Evolutionary conservation across 2,329 filamentous ascomycete genomes (phyloP).

Genomic region (Paecilomyces sp.): DNA sequence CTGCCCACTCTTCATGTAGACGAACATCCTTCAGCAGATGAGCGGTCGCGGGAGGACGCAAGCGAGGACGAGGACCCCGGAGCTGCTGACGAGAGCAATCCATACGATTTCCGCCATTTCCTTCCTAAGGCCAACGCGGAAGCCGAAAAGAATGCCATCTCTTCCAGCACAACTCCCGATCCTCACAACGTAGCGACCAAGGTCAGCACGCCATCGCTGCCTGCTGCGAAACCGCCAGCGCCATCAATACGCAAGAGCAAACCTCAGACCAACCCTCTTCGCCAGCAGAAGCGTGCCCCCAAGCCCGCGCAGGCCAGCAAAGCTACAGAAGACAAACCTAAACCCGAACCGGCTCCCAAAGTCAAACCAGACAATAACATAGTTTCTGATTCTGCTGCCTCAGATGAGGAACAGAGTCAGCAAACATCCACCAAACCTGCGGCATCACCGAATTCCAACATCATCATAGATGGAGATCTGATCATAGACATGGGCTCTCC

Average conservation of each 20-base stretch:
- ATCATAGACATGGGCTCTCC: conserved; percentile 44
- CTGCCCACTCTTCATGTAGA: conserved; percentile 41
- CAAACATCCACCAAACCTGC: conserved; percentile 21
- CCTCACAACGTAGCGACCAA: conserved; percentile 23
- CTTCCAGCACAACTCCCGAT: conserved; percentile 30
- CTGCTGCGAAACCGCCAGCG: conserved; percentile 17
- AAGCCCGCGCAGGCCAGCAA: conserved; percentile 15
- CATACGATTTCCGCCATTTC: conserved; percentile 44
- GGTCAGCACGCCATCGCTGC: conserved; percentile 25
- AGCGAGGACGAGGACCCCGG: conserved; percentile 33
- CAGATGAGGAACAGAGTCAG: conserved; percentile 23
- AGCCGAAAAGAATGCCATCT: conserved; percentile 23
- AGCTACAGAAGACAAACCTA: conserved; percentile 12
- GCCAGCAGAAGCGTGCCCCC: conserved; percentile 16
- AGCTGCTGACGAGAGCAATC: conserved; percentile 37
- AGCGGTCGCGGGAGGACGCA: conserved; percentile 19
- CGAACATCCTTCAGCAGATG: conserved; percentile 27
- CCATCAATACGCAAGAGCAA: conserved; percentile 13
- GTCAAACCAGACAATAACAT: conserved; percentile 18
- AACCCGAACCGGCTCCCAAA: conserved; percentile 13
- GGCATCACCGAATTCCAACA: conserved; percentile 33
- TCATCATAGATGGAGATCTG: conserved; percentile 40
- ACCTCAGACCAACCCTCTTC: conserved; percentile 25
- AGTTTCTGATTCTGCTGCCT: conserved; percentile 20
- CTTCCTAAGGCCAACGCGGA: conserved; percentile 34